A percentile compares a stretch with the other conserved stretches of the same genome.
phyloP scores from a whole-genome alignment of 164 flowering plant species.

The Tinospora cordifolia region DNA sequence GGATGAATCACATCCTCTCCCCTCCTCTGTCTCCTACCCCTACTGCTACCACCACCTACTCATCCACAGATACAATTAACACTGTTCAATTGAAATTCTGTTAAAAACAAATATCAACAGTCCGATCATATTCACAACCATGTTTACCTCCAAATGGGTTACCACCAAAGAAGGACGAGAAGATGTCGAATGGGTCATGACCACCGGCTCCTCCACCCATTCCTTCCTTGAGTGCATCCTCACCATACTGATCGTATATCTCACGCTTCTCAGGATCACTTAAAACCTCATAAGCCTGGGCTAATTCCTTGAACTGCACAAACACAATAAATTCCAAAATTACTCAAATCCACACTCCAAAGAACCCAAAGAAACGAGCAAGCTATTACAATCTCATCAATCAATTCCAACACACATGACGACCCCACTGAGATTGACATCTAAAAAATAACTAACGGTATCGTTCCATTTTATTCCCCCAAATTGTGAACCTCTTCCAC shows the following conservation, averaged over 20 bases:
- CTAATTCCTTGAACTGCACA: constrained; percentile 74
- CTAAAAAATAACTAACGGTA: too few relatives aligned
- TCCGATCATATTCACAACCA: neutral
- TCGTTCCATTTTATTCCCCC: too few relatives aligned
- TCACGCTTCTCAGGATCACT: constrained; percentile 88
- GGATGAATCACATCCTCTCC: constrained; percentile 69
- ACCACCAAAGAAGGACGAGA: constrained; percentile 78
- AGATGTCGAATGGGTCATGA: constrained; percentile 80
- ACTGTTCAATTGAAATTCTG: neutral
- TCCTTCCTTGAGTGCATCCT: constrained; percentile 93
- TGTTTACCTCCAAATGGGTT: constrained; percentile 53
- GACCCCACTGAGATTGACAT: too few relatives aligned
- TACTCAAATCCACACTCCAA: neutral
- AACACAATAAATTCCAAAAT: neutral
- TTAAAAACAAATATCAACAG: neutral
- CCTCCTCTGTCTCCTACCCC: constrained; percentile 53
- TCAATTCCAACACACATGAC: neutral
- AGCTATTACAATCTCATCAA: neutral
- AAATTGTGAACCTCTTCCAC: too few relatives aligned
- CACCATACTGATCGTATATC: constrained; percentile 82
- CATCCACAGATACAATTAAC: neutral
- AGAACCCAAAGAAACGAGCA: neutral
- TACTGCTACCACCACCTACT: constrained; percentile 46
- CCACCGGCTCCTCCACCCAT: constrained; percentile 71
- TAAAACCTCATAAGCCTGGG: constrained; percentile 86